Evolutionary conservation across 768 basidiomycete genomes (phyloP).

Genomic region (Lyophyllum shimeji): DNA sequence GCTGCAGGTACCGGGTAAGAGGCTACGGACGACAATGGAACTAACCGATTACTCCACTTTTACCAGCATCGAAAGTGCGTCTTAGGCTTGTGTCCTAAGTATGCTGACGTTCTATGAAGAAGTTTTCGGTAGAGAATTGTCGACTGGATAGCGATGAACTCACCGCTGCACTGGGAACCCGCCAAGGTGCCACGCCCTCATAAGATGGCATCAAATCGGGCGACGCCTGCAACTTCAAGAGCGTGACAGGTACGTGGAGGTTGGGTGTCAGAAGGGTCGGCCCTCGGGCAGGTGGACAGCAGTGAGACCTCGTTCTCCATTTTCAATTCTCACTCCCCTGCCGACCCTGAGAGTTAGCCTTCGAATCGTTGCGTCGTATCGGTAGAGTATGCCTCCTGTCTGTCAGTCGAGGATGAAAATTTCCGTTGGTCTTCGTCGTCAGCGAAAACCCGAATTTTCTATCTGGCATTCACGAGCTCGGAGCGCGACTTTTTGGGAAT

Average conservation of each 20-base stretch:
- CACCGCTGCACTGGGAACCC: neutral
- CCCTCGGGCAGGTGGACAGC: neutral
- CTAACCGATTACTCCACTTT: no score
- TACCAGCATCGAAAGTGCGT: neutral
- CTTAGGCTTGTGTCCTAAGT: neutral
- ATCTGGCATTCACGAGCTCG: neutral
- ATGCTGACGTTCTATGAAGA: neutral
- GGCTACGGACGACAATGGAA: no score
- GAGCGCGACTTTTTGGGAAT: no score
- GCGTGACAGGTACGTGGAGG: constrained; percentile 4
- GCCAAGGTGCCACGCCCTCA: neutral
- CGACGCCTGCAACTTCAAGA: neutral
- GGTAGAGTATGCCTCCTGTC: neutral
- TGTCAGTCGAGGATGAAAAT: neutral
- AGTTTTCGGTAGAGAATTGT: neutral
- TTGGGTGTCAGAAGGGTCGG: neutral
- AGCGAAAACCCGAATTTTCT: neutral
- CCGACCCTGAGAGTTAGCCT: neutral
- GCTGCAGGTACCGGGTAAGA: neutral
- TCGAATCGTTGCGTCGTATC: neutral
- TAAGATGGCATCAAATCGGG: neutral
- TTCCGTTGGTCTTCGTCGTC: no score
- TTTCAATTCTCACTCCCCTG: neutral
- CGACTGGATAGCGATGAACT: neutral
- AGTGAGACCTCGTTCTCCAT: neutral